Evolutionary conservation across 176 grass and related monocot species (phyloP), one percentile per base, ranked within the genome.

Genomic region (Phoenix roebelenii): DNA sequence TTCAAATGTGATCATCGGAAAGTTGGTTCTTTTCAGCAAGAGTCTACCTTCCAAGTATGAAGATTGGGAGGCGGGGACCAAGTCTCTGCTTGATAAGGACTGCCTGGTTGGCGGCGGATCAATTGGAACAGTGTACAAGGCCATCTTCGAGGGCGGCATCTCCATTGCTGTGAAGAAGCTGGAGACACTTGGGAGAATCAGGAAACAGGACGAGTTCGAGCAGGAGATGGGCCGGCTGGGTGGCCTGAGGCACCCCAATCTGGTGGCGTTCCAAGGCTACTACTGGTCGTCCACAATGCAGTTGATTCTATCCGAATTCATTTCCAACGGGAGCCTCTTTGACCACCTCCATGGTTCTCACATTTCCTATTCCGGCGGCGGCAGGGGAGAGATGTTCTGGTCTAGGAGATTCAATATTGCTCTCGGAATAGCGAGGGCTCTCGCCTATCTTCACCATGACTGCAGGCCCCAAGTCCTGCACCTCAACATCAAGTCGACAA

Each of bases 1-100:
- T 12, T 59, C 69, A 51, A 55, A 57, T 26, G 88, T 62, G 9
- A 89, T 98, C 57, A 81, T 92, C 0, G 93, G 93, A 61, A 98
- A 98, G 55, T 67, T 98, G 70, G 88, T 92, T 56, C 84, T 98
- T 71, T 98, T 98, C 88, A 98, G 82, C 76, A 92, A 89, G 81
- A 98, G 81, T 64, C 59, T 98, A 65, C 93, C 93, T 54, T 92
- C 84, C 9, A 87, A 83, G 71, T 98, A 98, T 15, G 82, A 98
- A 80, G 93, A 98, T 63, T 98, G 93, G 93, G 84, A 98, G 54
- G 51, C 82, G 18, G 93, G 93, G 58, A 98, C 93, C 3, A 92
- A 85, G 76, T 88, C 93, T 14, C 50, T 98, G 26, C 66, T 98
- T 61, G 93, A 98, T 55, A 92, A 88, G 72, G 82, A 98, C 48